Conservation (phyloP, 306 rosid species). For the Lupinus albus region DNA sequence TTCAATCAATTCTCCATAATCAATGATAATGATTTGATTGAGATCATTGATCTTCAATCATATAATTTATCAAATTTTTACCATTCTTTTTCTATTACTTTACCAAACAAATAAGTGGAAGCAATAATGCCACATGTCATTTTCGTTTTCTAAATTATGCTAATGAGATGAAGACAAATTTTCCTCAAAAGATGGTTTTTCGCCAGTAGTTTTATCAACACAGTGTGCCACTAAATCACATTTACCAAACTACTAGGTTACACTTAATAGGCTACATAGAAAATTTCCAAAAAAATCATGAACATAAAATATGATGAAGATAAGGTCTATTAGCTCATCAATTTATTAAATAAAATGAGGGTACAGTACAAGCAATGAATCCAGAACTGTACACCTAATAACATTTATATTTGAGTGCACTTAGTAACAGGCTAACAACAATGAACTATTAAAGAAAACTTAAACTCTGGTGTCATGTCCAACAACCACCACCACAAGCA, state of each 20-base stretch:
- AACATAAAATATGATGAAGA: constrained; percentile 40
- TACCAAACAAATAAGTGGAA: background rate
- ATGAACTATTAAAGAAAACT: background rate
- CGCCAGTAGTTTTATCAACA: too few species aligned
- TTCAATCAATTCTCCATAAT: too few species aligned
- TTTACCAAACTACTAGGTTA: constrained; percentile 26
- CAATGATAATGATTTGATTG: too few species aligned
- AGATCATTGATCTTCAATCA: too few species aligned
- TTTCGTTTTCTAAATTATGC: background rate
- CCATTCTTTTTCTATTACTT: background rate
- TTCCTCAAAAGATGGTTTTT: too few species aligned
- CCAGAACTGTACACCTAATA: constrained; percentile 44
- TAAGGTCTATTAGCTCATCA: constrained; percentile 47
- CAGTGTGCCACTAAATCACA: background rate
- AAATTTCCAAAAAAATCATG: constrained; percentile 27
- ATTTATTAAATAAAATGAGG: constrained; percentile 31
- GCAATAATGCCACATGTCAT: background rate
- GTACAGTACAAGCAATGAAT: constrained; percentile 36
- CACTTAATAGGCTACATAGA: constrained; percentile 33
- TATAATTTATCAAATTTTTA: too few species aligned
- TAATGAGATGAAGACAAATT: too few species aligned
- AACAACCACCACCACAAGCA: constrained; percentile 48
- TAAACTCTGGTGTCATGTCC: constrained; percentile 42
- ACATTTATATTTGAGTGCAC: background rate
- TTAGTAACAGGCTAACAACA: constrained; percentile 42